phyloP scores from a whole-genome alignment of 2,329 filamentous ascomycete genomes.

The Ilyonectria sp. region DNA sequence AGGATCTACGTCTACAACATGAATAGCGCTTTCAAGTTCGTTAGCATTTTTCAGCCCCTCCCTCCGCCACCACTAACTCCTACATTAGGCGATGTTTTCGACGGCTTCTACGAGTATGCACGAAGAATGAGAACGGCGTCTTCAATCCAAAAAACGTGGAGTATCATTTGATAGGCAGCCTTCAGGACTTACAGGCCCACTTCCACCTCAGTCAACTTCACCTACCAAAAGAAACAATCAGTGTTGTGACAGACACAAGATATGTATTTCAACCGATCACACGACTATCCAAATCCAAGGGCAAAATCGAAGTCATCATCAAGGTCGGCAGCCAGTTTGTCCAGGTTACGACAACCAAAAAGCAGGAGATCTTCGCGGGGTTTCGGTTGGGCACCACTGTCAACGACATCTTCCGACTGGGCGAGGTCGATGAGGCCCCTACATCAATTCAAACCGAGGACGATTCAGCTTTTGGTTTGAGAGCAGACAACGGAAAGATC shows the following conservation, averaged over 20 bases:
- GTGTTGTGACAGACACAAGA: constrained; percentile 76
- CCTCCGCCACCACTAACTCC: constrained; percentile 16
- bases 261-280: constrained; percentile 77
- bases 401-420: constrained; percentile 79
- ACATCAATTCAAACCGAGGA: constrained; percentile 76
- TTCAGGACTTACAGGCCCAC: constrained; percentile 76
- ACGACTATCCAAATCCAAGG: constrained; percentile 77
- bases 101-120: constrained; percentile 72
- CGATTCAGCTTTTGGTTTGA: constrained; percentile 76
- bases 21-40: constrained; percentile 77
- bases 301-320: constrained; percentile 79
- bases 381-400: constrained; percentile 74
- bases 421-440: constrained; percentile 77
- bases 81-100: constrained; percentile 71
- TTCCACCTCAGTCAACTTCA: constrained; percentile 78
- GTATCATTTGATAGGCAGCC: constrained; percentile 75
- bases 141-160: constrained; percentile 77
- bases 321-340: constrained; percentile 80
- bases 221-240: constrained; percentile 79
- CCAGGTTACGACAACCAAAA: constrained; percentile 78
- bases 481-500: constrained; percentile 78
- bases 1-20: constrained; percentile 81
- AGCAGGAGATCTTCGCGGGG: constrained; percentile 77
- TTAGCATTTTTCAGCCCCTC: constrained; percentile 36
- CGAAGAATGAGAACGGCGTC: constrained; percentile 71